Evolutionary conservation across 257 asterid species (phyloP), one percentile per base, ranked within the genome.

Genomic region (Primulina tabacum): DNA sequence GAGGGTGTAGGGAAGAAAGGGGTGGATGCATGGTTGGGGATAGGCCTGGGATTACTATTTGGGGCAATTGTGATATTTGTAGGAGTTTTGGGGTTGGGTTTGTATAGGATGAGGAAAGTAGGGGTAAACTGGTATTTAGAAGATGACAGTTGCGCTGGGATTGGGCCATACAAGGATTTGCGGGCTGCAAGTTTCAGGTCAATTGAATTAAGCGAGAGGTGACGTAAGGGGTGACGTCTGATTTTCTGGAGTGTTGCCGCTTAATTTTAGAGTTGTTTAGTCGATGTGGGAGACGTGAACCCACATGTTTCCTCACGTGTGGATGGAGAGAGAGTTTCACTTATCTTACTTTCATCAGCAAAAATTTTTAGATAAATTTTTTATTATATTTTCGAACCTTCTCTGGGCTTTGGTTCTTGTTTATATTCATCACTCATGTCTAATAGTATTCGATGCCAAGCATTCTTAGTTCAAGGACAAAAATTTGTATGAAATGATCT

Each of bases 111-210:
- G 78, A 85, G 76, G 71, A 86, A 67, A 43, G 79, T 87, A 76
- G 92, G 95, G 64, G 88, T 84, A 1, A 81, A 77, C 69, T 77
- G 85, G 69, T 83, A 82, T 53, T 68, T 4, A n/a, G 88, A 84
- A 7, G 91, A 87, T 11, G 95, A 82, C 3, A 76, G 84, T 60
- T 85, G 38, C 16, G 77, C 60, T 14, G 93, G 90, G 3, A 86
- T 86, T 30, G 98, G 99, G 2, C 90, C 92, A 29, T 93, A 93
- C 74, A 90, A 88, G 77, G 92, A 87, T 86, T 82, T 93, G 81
- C 92, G 90, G 14, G 71, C 82, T 8, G 96, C 93, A 7, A 93
- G 97, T 82, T 93, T 89, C 79, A 84, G 96, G 81, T 84, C 99
- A 53, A 89, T 93, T 74, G 95, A 93, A 78, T 77, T 93, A 74